Evolutionary conservation across 768 basidiomycete genomes (phyloP), one percentile per base, ranked within the genome.

Genomic region (Dioszegia crocea): DNA sequence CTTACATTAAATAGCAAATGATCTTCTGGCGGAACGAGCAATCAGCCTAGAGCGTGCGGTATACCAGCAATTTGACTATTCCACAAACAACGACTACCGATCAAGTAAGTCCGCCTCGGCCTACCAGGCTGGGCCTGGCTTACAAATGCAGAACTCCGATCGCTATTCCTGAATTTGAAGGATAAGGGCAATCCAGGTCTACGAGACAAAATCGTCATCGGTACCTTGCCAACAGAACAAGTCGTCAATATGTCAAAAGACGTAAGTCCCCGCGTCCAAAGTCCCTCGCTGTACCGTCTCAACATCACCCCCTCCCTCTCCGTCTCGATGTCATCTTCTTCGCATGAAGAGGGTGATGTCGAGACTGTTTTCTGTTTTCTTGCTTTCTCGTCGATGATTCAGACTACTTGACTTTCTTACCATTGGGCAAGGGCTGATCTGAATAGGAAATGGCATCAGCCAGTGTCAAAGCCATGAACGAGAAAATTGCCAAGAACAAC

Each of bases 361-460:
- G 33, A 33, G 33, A 33, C 33, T 14, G 14, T 31, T 31, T 26
- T 31, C 47, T 49, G 16, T 26, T 49, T 26, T 49, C 21, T 26
- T 27, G 9, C 5, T 23, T 17, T 31, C 33, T 14, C 14, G 6
- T 33, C 33, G 6, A 14, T 14, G 33, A 14, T 33, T 14, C 16
- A 6, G 33, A 33, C 33, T n/a, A n/a, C n/a, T n/a, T n/a, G n/a
- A n/a, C n/a, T n/a, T n/a, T n/a, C n/a, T n/a, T n/a, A n/a, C n/a
- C n/a, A n/a, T n/a, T n/a, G n/a, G n/a, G n/a, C 33, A 33, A 33
- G 14, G 6, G 48, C 56, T 62, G 36, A 58, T 54, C 14, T 11
- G 33, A 14, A 23, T 60, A 94, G 91, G 93, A 98, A 69, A 91
- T 99, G 89, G 93, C 94, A 14, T 89, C 90, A 0, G 91, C 91